phyloP scores from a whole-genome alignment of 2,329 filamentous ascomycete species.

The Claviceps fusiformis region DNA sequence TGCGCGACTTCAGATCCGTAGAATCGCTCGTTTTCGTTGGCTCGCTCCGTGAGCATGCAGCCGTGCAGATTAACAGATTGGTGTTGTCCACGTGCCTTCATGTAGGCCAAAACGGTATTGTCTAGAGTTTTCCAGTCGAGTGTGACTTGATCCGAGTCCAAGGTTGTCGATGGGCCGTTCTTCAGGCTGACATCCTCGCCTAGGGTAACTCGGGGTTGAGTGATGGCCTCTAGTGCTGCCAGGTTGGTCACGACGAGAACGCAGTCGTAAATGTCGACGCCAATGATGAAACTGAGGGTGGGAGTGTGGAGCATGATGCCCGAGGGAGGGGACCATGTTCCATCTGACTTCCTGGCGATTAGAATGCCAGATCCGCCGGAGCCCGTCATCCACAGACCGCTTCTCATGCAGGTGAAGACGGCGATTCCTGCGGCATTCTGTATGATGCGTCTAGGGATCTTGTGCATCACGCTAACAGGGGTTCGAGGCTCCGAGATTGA shows the following conservation, averaged over 20 bases:
- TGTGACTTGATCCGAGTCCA: constrained; percentile 38
- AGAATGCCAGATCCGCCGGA: constrained; percentile 83
- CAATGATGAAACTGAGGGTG: constrained; percentile 76
- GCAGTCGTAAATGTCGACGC: constrained; percentile 92
- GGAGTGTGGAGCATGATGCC: constrained; percentile 84
- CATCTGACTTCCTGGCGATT: constrained; percentile 70
- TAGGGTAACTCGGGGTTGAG: constrained; percentile 62
- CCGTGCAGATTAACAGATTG: constrained; percentile 41
- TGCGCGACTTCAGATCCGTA: constrained; percentile 37
- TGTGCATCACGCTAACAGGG: constrained; percentile 49
- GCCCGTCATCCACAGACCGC: constrained; percentile 80
- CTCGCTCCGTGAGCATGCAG: constrained; percentile 41
- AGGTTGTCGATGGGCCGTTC: constrained; percentile 55
- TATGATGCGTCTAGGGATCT: constrained; percentile 77
- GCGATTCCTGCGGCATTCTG: constrained; percentile 80
- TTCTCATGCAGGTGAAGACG: constrained; percentile 92
- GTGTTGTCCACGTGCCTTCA: constrained; percentile 44
- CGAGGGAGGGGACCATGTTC: constrained; percentile 82
- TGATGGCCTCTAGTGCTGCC: constrained; percentile 72
- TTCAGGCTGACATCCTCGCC: constrained; percentile 69
- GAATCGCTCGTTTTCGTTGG: constrained; percentile 47
- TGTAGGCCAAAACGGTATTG: constrained; percentile 43
- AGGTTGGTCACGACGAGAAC: constrained; percentile 85
- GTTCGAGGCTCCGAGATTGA: constrained; percentile 26
- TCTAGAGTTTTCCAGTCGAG: constrained; percentile 37